phyloP scores from a whole-genome alignment of 495 filamentous ascomycete genomes.

The Penicillium cinerascens region DNA sequence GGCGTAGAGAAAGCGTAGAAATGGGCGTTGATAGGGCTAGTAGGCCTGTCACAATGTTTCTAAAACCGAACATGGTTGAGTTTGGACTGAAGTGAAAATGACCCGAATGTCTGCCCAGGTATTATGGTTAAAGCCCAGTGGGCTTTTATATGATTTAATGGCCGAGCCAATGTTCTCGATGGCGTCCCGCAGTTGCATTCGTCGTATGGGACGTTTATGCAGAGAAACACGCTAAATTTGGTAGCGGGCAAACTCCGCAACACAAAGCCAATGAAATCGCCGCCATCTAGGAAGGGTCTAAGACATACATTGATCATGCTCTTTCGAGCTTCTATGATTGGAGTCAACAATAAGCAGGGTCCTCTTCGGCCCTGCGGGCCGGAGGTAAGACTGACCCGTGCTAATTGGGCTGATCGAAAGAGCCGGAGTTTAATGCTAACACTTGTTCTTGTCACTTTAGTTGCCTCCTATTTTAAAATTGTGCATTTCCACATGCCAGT shows the following conservation, averaged over 20 bases:
- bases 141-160: background rate
- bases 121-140: background rate
- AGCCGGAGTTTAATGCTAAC: background rate
- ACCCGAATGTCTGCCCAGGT: background rate
- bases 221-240: background rate
- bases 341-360: background rate
- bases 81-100: background rate
- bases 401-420: background rate
- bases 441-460: background rate
- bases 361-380: background rate
- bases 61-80: background rate
- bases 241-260: background rate
- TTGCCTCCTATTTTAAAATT: background rate
- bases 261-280: background rate
- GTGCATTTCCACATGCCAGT: background rate
- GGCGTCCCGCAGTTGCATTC: background rate
- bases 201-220: constrained; percentile 1
- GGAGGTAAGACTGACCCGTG: background rate
- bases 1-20: background rate
- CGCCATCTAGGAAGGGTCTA: background rate
- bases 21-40: constrained; percentile 3
- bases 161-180: background rate
- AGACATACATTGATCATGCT: constrained; percentile 5
- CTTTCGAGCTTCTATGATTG: background rate
- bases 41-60: constrained; percentile 6